Evolutionary conservation across 2,329 filamentous ascomycete genomes (phyloP).

Genomic region (Aspergillus pseudoviridinutans): DNA sequence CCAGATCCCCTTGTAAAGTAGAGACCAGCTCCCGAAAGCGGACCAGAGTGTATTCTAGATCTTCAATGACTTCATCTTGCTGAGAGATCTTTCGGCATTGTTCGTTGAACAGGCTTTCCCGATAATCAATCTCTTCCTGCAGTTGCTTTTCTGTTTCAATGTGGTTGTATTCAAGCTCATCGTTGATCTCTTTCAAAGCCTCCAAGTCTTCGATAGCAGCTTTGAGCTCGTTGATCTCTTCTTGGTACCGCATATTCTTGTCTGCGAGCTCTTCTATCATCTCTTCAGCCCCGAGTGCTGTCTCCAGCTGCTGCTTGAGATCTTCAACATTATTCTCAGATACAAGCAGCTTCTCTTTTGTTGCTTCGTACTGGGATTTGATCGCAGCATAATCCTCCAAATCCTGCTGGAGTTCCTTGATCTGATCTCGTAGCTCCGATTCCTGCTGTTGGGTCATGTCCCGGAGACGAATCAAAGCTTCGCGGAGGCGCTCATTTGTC

Average conservation of each 20-base stretch:
- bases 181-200: constrained; percentile 83
- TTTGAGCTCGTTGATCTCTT: constrained; percentile 78
- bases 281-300: constrained; percentile 80
- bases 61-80: constrained; percentile 75
- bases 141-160: constrained; percentile 91
- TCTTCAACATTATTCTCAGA: constrained; percentile 76
- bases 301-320: constrained; percentile 85
- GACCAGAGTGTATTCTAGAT: constrained; percentile 84
- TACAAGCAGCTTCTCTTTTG: constrained; percentile 68
- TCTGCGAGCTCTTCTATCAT: constrained; percentile 91
- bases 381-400: constrained; percentile 62
- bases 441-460: constrained; percentile 87
- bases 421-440: constrained; percentile 69
- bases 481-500: constrained; percentile 80
- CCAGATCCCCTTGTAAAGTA: constrained; percentile 77
- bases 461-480: constrained; percentile 77
- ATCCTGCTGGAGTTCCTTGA: constrained; percentile 69
- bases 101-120: constrained; percentile 79
- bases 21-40: constrained; percentile 87
- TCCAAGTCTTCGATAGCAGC: constrained; percentile 82
- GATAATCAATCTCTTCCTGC: constrained; percentile 87
- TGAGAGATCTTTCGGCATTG: constrained; percentile 67
- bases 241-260: constrained; percentile 76
- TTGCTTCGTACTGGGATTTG: constrained; percentile 66
- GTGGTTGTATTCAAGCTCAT: constrained; percentile 91